Base-by-base conservation (phyloP, 2,329 filamentous ascomycete species). In the Reticulascus tulasneorum region DNA sequence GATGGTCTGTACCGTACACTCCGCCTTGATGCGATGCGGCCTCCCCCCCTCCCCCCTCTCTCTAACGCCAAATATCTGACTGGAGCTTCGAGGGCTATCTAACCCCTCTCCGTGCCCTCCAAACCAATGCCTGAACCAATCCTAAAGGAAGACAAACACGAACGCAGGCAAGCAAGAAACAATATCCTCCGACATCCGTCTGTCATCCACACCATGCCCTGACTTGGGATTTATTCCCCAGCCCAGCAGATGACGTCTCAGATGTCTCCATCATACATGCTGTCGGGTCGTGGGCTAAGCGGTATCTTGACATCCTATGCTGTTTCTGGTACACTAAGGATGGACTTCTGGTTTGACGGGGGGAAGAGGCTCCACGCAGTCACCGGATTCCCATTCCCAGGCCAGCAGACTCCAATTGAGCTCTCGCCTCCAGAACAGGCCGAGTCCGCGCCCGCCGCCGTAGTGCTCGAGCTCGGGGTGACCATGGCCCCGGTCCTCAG, bases 321-420 rank as follows among this genome's bases (percentile, higher is more conserved):
- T n/a, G n/a, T n/a, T n/a, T n/a, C n/a, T n/a, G n/a, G n/a, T n/a
- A n/a, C n/a, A 42, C 40, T 44, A 69, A 38, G 59, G 70, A 59
- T 77, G 73, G 51, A 69, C 61, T 45, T 66, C 68, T 46, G 62
- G 59, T 54, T 72, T 62, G 48, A 77, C 61, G 41, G 50, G 50
- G 8, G 45, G 45, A 21, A 69, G 50, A 18, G 54, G 53, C 44
- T 60, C 56, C 38, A 62, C 46, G 18, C 46, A 50, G 28, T 59
- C 58, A 37, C 60, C 66, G 25, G 70, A 67, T 55, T 79, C 75
- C 73, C 78, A 87, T 57, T 89, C 82, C 86, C 85, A 91, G 35
- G 81, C 84, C 54, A 90, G 65, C 57, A 90, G 74, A 59, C 85
- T 88, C 86, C 86, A 91, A 64, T 93, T 93, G 54, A 93, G 68